These are phyloP conservation scores for Chaetoceros muelleri DNA, from an alignment of 108 stramenopile species.

Conservation along the genomic window DNA sequence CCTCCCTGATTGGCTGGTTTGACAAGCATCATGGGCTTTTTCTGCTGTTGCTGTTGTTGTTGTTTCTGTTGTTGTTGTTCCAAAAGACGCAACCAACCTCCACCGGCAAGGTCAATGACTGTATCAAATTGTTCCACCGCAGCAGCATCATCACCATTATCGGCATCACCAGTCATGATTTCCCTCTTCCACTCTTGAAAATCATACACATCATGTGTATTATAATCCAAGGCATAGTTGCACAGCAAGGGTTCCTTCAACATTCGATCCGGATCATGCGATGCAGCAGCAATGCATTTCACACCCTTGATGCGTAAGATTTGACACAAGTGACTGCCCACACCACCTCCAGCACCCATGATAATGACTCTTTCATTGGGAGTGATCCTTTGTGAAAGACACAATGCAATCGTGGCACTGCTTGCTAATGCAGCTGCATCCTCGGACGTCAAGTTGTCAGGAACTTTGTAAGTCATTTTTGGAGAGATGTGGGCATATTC, in stretches of 20 bases:
- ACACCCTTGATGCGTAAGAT: constrained; percentile 23
- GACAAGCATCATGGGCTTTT: constrained; percentile 18
- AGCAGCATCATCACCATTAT: neutral
- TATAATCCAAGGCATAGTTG: constrained; percentile 42
- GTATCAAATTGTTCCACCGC: constrained; percentile 62
- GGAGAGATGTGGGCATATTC: constrained; percentile 40
- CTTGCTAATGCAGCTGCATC: constrained; percentile 41
- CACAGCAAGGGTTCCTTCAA: constrained; percentile 27
- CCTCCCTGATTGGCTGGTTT: constrained; percentile 36
- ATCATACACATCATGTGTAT: constrained; percentile 23
- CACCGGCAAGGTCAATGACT: constrained; percentile 51
- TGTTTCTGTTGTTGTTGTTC: constrained; percentile 3
- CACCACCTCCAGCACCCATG: constrained; percentile 51
- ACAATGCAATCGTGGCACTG: constrained; percentile 26
- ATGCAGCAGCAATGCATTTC: constrained; percentile 33
- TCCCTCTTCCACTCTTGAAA: constrained; percentile 25
- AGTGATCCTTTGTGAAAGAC: constrained; percentile 28
- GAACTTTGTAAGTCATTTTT: constrained; percentile 33
- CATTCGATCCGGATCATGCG: constrained; percentile 24
- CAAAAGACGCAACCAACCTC: constrained; percentile 32
- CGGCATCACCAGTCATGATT: no score
- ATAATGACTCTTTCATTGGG: constrained; percentile 41
- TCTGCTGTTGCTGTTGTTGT: neutral
- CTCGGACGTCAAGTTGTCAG: constrained; percentile 22
- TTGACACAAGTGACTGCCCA: constrained; percentile 43